phyloP scores from a whole-genome alignment of 257 asterid genomes.

The Eustoma russellianum region DNA sequence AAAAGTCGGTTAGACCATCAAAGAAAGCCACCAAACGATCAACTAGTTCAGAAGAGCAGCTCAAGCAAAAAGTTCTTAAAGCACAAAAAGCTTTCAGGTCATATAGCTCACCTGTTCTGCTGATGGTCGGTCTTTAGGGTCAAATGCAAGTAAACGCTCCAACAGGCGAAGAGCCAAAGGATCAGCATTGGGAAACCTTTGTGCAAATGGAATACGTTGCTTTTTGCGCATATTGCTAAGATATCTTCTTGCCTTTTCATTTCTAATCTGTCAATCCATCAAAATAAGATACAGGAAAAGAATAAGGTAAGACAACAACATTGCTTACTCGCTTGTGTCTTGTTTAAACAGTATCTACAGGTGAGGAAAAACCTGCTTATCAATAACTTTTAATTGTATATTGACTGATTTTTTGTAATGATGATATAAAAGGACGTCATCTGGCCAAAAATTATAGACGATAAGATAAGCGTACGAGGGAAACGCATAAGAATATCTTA shows the following conservation, averaged over 20 bases:
- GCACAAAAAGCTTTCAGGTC: constrained; percentile 5
- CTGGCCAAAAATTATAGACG: no score
- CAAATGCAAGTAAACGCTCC: constrained; percentile 79
- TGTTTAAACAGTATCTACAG: no score
- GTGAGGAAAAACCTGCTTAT: no score
- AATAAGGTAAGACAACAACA: neutral
- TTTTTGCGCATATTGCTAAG: constrained; percentile 81
- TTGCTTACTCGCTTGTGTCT: no score
- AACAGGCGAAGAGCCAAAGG: constrained; percentile 73
- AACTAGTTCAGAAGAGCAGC: constrained; percentile 2
- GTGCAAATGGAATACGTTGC: constrained; percentile 60
- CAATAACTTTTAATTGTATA: no score
- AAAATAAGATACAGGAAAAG: constrained; percentile 8
- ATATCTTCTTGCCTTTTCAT: constrained; percentile 96
- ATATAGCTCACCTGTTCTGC: constrained; percentile 65
- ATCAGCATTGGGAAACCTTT: constrained; percentile 68
- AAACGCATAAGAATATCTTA: constrained; percentile 20
- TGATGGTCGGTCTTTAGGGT: constrained; percentile 89
- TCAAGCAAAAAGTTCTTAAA: neutral
- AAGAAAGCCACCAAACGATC: neutral
- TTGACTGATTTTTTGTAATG: no score
- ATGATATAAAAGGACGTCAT: no score
- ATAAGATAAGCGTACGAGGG: neutral
- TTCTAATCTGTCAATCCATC: constrained; percentile 76
- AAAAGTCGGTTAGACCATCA: constrained; percentile 11